Evolutionary conservation across 2,329 filamentous ascomycete genomes (phyloP).

Genomic region (Amylocarpus encephaloides): DNA sequence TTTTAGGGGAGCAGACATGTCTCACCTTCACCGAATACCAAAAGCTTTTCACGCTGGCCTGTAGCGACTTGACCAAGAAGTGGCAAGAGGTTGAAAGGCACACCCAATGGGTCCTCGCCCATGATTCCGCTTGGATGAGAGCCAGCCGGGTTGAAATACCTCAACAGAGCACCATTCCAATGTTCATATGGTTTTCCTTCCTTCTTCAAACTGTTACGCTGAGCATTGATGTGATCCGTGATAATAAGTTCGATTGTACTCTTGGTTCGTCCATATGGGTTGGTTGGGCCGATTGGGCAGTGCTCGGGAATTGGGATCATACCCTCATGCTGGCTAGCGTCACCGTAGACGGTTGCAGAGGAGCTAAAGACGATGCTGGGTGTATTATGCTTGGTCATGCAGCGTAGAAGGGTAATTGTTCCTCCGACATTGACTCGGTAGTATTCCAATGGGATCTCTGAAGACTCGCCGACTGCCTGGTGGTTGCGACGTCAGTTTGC

Average conservation of each 20-base stretch:
- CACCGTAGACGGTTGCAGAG: constrained; percentile 95
- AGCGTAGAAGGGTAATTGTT: constrained; percentile 76
- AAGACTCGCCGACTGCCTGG: constrained; percentile 91
- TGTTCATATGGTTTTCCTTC: constrained; percentile 68
- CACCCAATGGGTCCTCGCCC: constrained; percentile 94
- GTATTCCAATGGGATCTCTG: constrained; percentile 92
- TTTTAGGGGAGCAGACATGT: constrained; percentile 11
- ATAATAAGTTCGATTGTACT: constrained; percentile 87
- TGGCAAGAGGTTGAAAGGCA: constrained; percentile 93
- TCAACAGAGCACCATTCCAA: constrained; percentile 88
- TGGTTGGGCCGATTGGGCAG: constrained; percentile 93
- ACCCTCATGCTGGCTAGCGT: constrained; percentile 89
- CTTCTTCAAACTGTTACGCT: constrained; percentile 78
- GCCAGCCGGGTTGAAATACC: constrained; percentile 97
- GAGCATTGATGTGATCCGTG: constrained; percentile 79
- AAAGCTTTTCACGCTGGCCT: constrained; percentile 85
- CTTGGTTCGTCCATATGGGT: constrained; percentile 97
- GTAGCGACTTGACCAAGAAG: constrained; percentile 93
- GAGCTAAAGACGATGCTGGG: constrained; percentile 98
- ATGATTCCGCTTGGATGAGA: constrained; percentile 93
- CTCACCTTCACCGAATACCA: constrained; percentile 90
- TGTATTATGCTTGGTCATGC: constrained; percentile 86
- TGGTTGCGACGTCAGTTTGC: constrained; percentile 10
- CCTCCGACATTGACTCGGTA: constrained; percentile 95
- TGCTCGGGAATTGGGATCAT: constrained; percentile 99